Base-by-base conservation (phyloP, 192 early-diverging fungal species). In the Podila minutissima region DNA sequence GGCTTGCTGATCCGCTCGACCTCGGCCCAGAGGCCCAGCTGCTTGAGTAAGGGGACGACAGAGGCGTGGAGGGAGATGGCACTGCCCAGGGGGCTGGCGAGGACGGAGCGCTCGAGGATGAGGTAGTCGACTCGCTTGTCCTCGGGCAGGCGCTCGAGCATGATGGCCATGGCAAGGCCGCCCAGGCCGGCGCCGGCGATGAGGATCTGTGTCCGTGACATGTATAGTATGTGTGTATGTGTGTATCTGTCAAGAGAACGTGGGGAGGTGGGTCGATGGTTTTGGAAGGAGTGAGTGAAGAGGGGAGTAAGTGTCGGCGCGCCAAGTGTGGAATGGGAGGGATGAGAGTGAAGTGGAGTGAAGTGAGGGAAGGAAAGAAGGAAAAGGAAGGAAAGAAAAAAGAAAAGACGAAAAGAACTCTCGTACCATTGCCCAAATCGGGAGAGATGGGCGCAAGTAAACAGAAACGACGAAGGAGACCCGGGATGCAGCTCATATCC, bases 71-170 rank as follows among this genome's bases (percentile, higher is more conserved):
- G 29, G 2, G 75, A 78, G 48, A 78, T 71, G 58, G 75, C 75
- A 49, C 75, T 78, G 6, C 75, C 75, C 31, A 78, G 59, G 10
- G 75, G 64, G 49, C 66, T 78, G 19, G 48, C 61, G 20, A 64
- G 38, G 4, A 62, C 19, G 24, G 69, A 78, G 28, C 75, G 63
- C 33, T 78, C 75, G 22, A 78, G 69, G 31, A 78, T 71, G 13
- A 78, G 69, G 48, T 78, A 78, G 65, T 78, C 75, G 58, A 78
- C 75, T 53, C 62, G 66, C 33, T 71, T 78, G 17, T 78, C 53
- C 31, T 78, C 75, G 12, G 75, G 75, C 6, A 78, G 65, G 13
- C 64, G 75, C 29, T 78, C 75, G 12, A 78, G 59, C 75, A 78
- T 78, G 50, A 78, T 71, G 59, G 75, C 75, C 11, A 78, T 15